Conservation (phyloP, 805 yeast genomes). For the Kluyveromyces lactis region DNA sequence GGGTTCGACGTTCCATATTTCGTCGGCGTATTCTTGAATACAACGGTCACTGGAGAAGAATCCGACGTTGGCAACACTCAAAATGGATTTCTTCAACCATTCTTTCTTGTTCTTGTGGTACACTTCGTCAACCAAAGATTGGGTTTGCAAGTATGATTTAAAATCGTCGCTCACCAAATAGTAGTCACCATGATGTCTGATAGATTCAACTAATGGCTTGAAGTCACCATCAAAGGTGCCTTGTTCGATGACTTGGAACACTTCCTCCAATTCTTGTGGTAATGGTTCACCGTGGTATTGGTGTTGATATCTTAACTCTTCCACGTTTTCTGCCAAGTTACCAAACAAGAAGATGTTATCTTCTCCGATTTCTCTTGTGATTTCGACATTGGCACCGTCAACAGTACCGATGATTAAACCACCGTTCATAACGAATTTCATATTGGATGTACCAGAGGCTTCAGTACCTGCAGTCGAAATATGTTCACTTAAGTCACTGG, state of each 20-base stretch:
- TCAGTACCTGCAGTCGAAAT: slow-evolving; percentile 97
- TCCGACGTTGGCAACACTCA: slow-evolving; percentile 86
- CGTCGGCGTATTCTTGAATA: slow-evolving; percentile 84
- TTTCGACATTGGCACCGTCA: slow-evolving; percentile 95
- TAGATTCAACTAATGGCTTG: slow-evolving; percentile 57
- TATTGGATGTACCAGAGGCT: slow-evolving; percentile 92
- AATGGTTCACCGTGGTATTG: slow-evolving; percentile 44
- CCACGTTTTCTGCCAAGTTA: slow-evolving; percentile 82
- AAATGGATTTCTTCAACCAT: slow-evolving; percentile 73
- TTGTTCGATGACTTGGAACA: slow-evolving; percentile 55
- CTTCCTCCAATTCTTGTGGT: slow-evolving; percentile 52
- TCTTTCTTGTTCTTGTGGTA: slow-evolving; percentile 51
- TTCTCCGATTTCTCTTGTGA: slow-evolving; percentile 88
- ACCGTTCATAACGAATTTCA: slow-evolving; percentile 92
- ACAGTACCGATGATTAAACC: slow-evolving; percentile 93
- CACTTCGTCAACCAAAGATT: slow-evolving; percentile 63
- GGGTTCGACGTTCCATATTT: slow-evolving; percentile 90
- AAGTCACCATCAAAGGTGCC: slow-evolving; percentile 62
- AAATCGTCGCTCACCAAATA: slow-evolving; percentile 87
- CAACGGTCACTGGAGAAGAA: slow-evolving; percentile 88
- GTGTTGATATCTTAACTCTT: slow-evolving; percentile 72
- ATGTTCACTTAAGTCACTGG: slow-evolving; percentile 85
- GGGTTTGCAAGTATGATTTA: slow-evolving; percentile 79
- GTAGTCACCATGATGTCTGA: slow-evolving; percentile 70
- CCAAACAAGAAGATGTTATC: slow-evolving; percentile 90